Evolutionary conservation across 2,329 filamentous ascomycete genomes (phyloP).

Genomic region (Fusarium dlaminii): DNA sequence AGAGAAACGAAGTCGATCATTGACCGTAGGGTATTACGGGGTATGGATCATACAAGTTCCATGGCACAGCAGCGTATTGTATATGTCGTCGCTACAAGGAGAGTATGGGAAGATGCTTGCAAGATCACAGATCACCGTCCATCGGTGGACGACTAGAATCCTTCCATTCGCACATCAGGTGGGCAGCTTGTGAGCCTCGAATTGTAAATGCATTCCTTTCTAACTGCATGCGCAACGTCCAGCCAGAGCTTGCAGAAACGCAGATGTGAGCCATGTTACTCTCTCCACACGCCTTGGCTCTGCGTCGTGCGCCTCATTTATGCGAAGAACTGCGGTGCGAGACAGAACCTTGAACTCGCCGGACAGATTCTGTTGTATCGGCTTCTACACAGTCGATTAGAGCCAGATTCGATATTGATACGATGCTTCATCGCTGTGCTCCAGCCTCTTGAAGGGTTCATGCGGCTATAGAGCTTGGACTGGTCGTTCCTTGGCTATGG

Average conservation of each 20-base stretch:
- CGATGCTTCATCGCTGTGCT: background rate
- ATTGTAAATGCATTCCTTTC: constrained; percentile 13
- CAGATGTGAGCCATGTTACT: constrained; percentile 16
- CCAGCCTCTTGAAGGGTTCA: constrained; percentile 7
- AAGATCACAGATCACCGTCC: background rate
- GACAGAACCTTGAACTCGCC: background rate
- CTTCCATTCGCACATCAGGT: background rate
- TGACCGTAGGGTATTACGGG: background rate
- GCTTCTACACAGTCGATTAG: background rate
- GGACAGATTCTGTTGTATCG: background rate
- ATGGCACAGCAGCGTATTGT: background rate
- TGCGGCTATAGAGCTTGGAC: constrained; percentile 18
- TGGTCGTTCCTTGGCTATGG: constrained; percentile 11
- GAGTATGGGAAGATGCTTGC: background rate
- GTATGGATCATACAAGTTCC: background rate
- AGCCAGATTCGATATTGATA: background rate
- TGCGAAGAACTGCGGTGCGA: background rate
- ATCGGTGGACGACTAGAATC: background rate
- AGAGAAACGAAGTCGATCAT: background rate
- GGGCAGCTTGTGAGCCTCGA: constrained; percentile 14
- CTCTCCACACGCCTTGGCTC: constrained; percentile 4
- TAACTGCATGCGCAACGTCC: constrained; percentile 14
- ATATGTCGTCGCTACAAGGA: background rate
- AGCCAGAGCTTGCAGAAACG: constrained; percentile 23
- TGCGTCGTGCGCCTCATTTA: constrained; percentile 9